Evolutionary conservation across 495 filamentous ascomycete species (phyloP).

Genomic region (Staphylotrichum longicolle): DNA sequence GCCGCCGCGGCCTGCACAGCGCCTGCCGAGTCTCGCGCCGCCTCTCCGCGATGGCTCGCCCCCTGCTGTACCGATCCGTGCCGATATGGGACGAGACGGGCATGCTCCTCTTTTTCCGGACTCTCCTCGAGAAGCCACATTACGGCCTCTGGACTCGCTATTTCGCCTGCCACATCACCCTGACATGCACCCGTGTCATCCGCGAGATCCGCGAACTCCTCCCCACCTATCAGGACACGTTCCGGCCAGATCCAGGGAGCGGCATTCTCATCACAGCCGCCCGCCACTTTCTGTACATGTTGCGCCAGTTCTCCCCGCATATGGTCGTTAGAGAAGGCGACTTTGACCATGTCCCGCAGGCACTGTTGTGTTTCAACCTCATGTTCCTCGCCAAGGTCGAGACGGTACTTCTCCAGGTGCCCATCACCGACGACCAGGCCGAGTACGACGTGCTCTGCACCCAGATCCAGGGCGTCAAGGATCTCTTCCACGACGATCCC

Average conservation of each 20-base stretch:
- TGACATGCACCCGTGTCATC: conserved; percentile 26
- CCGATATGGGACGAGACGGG: conserved; percentile 26
- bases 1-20: conserved; percentile 31
- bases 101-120: conserved; percentile 33
- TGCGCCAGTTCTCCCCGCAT: neutral
- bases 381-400: conserved; percentile 27
- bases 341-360: conserved; percentile 27
- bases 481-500: conserved; percentile 16
- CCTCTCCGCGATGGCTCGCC: conserved; percentile 25
- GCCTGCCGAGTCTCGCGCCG: conserved; percentile 27
- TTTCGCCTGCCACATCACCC: conserved; percentile 34
- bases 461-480: conserved; percentile 5
- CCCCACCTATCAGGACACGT: conserved; percentile 11
- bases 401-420: conserved; percentile 33
- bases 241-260: conserved; percentile 4
- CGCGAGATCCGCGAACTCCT: conserved; percentile 27
- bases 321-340: conserved; percentile 10
- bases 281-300: neutral
- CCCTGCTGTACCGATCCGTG: conserved; percentile 31
- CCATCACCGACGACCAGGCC: conserved; percentile 28
- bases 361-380: conserved; percentile 28
- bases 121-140: conserved; percentile 25
- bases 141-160: conserved; percentile 29
- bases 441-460: conserved; percentile 24
- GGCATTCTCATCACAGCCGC: conserved; percentile 5